phyloP scores from a whole-genome alignment of 371 early-diverging fungal species.

The Actinomucor elegans region DNA sequence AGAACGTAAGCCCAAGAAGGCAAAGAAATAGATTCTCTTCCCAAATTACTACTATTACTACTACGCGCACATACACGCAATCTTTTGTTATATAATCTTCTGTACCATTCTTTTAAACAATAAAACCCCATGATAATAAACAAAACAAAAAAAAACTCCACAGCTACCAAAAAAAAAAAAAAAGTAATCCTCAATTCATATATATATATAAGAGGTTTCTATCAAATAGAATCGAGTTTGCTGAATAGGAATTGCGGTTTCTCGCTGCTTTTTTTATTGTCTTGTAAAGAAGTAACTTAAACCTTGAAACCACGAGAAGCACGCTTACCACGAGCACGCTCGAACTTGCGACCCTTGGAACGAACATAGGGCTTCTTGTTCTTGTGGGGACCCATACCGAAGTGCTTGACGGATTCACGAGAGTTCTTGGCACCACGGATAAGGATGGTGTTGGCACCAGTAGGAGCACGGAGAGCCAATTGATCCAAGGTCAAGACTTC shows the following conservation, averaged over 20 bases:
- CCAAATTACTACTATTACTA: too few relatives aligned
- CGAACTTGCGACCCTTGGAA: constrained; percentile 99
- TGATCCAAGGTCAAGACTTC: constrained; percentile 98
- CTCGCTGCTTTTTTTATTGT: too few relatives aligned
- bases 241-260: too few relatives aligned
- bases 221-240: too few relatives aligned
- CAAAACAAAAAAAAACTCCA: too few relatives aligned
- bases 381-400: constrained; percentile 68
- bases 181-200: too few relatives aligned
- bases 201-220: too few relatives aligned
- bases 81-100: too few relatives aligned
- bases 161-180: too few relatives aligned
- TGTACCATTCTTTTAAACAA: too few relatives aligned
- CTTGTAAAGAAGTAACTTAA: constrained; percentile 41
- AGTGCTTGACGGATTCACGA: constrained; percentile 95
- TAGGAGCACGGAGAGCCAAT: constrained; percentile 96
- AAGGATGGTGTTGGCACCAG: constrained; percentile 93
- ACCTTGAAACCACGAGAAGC: constrained; percentile 93
- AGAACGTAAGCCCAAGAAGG: constrained; percentile 7
- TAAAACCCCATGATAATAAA: too few relatives aligned
- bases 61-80: not conserved
- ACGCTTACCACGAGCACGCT: constrained; percentile 98
- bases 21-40: constrained; percentile 8
- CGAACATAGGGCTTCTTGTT: constrained; percentile 88
- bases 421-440: constrained; percentile 84